These are phyloP conservation scores for Plantago elongata DNA, from an alignment of 257 asterid genomes.

Conservation along the genomic window DNA sequence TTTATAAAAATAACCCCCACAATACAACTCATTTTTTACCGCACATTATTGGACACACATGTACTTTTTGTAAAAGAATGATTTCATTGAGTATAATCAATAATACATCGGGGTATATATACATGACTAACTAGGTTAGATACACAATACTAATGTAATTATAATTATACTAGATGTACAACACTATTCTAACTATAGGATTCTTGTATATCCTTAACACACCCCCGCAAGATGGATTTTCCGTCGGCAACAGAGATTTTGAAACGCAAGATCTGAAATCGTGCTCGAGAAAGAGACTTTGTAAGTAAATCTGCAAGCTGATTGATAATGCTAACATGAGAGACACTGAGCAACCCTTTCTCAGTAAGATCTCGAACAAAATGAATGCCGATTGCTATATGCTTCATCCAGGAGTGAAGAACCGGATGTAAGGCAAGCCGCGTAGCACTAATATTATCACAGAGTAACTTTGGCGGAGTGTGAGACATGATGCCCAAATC, in stretches of 20 bases:
- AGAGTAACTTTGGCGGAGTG: neutral
- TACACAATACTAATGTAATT: too few species aligned
- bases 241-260: neutral
- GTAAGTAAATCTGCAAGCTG: neutral
- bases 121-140: too few species aligned
- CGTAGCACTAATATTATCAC: neutral
- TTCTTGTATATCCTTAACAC: neutral
- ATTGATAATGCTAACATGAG: neutral
- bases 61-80: too few species aligned
- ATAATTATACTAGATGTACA: too few species aligned
- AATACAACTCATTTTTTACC: too few species aligned
- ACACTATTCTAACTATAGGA: too few species aligned
- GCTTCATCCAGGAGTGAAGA: neutral
- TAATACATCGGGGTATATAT: too few species aligned
- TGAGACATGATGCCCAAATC: too few species aligned
- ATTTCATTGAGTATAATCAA: too few species aligned
- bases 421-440: neutral
- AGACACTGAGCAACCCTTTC: neutral
- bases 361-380: neutral
- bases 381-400: neutral
- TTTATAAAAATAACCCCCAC: too few species aligned
- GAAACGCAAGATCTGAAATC: neutral
- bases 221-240: neutral
- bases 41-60: too few species aligned
- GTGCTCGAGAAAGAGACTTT: neutral